Evolutionary conservation across 805 yeast genomes (phyloP).

Genomic region (Lipomyces spencermartinsiae): DNA sequence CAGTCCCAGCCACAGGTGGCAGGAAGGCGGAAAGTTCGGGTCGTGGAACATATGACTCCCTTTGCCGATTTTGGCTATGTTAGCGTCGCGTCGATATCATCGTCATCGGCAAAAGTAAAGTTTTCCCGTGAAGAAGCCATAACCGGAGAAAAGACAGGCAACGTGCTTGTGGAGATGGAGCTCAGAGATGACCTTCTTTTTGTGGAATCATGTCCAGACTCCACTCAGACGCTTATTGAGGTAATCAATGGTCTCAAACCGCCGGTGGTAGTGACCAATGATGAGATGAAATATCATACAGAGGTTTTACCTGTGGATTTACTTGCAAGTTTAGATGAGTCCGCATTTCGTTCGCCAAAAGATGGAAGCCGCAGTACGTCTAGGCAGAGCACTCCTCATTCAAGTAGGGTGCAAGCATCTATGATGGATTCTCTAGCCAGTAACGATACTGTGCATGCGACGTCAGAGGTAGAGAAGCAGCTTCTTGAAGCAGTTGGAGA

Average conservation of each 20-base stretch:
- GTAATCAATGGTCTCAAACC: constrained; percentile 72
- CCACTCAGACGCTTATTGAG: constrained; percentile 73
- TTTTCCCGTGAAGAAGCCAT: constrained; percentile 45
- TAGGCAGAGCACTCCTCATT: background rate
- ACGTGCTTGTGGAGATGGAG: constrained; percentile 31
- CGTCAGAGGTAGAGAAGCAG: constrained; percentile 12
- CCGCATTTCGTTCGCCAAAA: constrained; percentile 42
- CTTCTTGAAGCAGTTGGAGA: constrained; percentile 33
- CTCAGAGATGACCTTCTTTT: constrained; percentile 43
- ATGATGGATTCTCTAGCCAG: background rate
- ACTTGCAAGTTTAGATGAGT: constrained; percentile 52
- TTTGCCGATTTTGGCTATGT: constrained; percentile 59
- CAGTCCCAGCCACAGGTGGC: constrained; percentile 22
- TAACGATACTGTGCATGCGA: background rate
- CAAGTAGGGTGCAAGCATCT: background rate
- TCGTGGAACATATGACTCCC: constrained; percentile 47
- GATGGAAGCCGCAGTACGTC: constrained; percentile 6
- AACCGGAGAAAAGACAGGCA: constrained; percentile 46
- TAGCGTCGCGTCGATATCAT: constrained; percentile 53
- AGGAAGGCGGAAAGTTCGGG: constrained; percentile 35
- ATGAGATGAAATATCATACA: constrained; percentile 63
- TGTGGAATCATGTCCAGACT: constrained; percentile 72
- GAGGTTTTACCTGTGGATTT: constrained; percentile 50
- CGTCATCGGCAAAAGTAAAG: constrained; percentile 26
- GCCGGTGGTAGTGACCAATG: constrained; percentile 61